phyloP scores from a whole-genome alignment of 768 basidiomycete species.

The Kwoniella dendrophila region DNA sequence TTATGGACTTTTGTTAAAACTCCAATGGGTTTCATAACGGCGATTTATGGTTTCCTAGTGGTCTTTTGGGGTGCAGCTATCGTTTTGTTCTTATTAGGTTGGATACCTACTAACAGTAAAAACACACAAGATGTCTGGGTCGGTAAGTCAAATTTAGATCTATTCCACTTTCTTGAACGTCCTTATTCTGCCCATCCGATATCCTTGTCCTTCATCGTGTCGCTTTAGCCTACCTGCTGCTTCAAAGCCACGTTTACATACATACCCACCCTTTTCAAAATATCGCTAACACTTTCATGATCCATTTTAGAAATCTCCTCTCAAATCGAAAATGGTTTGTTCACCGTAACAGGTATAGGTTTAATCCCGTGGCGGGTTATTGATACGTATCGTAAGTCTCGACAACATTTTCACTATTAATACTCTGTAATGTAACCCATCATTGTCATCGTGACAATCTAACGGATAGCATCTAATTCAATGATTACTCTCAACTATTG shows the following conservation, averaged over 20 bases:
- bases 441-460: too few species aligned
- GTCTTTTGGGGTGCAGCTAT: slow-evolving; percentile 88
- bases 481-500: not conserved
- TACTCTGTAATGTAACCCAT: too few species aligned
- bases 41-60: slow-evolving; percentile 75
- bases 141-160: slow-evolving; percentile 31
- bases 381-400: slow-evolving; percentile 69
- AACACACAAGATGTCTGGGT: slow-evolving; percentile 79
- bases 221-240: not conserved
- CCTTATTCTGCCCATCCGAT: too few species aligned
- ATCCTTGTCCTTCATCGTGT: not conserved
- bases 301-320: slow-evolving; percentile 41
- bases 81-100: slow-evolving; percentile 65
- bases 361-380: slow-evolving; percentile 74
- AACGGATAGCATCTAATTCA: not conserved
- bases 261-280: too few species aligned
- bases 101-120: slow-evolving; percentile 70
- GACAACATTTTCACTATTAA: not conserved
- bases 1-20: slow-evolving; percentile 84
- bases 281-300: too few species aligned
- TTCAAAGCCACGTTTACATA: too few species aligned
- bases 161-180: too few species aligned
- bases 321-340: slow-evolving; percentile 77
- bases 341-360: slow-evolving; percentile 76
- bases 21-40: slow-evolving; percentile 72